Percentiles rank a stretch among this genome's conserved stretches.
Conservation (phyloP, 1,139 yeast species). For the Hyphopichia buzzinii region DNA sequence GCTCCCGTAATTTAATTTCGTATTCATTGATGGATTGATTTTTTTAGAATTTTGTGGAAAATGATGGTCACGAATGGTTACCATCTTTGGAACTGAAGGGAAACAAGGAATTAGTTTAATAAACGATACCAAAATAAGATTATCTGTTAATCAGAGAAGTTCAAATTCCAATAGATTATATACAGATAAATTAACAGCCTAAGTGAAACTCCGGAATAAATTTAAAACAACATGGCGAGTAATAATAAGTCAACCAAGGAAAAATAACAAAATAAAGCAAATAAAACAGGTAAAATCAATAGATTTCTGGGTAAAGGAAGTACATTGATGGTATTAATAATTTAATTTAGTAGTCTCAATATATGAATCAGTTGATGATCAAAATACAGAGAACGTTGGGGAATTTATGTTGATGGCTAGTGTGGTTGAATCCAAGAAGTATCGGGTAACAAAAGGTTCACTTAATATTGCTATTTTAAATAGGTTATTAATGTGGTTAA, state of each 20-base stretch:
- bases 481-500: no score
- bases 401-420: no score
- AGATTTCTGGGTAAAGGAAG: background rate
- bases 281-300: background rate
- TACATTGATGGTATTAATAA: background rate
- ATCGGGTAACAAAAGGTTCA: no score
- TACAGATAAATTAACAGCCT: background rate
- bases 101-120: no score
- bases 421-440: no score
- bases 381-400: background rate
- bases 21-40: background rate
- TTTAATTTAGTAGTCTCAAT: background rate
- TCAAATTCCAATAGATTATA: slow-evolving; percentile 8
- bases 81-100: background rate
- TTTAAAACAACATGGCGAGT: background rate
- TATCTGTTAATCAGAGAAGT: slow-evolving; percentile 7
- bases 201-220: background rate
- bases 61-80: background rate
- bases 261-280: background rate
- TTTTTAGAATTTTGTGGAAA: background rate
- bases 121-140: background rate
- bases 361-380: background rate
- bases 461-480: no score
- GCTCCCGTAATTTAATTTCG: background rate
- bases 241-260: background rate